These are phyloP conservation scores for Cordia subcordata DNA, from an alignment of 257 asterid species.

Conservation along the genomic window DNA sequence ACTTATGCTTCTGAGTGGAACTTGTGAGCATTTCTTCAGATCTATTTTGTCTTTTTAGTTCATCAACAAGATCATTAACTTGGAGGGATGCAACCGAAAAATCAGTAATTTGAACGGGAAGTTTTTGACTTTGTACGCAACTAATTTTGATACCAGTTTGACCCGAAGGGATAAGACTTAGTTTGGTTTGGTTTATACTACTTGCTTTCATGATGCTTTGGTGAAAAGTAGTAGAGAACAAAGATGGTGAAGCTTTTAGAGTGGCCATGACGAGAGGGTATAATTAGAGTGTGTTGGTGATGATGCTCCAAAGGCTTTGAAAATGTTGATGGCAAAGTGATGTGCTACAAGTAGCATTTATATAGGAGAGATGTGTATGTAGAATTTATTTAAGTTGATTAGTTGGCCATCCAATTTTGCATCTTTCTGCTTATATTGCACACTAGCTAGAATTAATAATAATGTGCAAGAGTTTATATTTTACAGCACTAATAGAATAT, in stretches of 20 bases:
- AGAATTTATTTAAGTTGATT: no score
- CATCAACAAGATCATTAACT: slow-evolving; percentile 1
- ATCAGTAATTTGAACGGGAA: neutral
- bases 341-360: no score
- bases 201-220: neutral
- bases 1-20: neutral
- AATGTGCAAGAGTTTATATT: no score
- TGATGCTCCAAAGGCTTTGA: neutral
- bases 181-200: neutral
- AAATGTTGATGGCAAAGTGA: neutral
- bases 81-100: neutral
- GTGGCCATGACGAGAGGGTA: neutral
- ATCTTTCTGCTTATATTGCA: no score
- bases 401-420: no score
- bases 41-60: neutral
- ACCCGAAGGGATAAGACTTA: no score
- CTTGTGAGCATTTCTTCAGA: neutral
- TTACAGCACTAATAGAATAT: no score
- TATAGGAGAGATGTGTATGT: no score
- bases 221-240: neutral
- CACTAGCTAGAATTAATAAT: no score
- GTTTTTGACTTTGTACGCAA: neutral
- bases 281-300: neutral
- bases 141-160: no score
- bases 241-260: slow-evolving; percentile 4